Base-by-base conservation (phyloP, 805 yeast species). In the Spathaspora gorwiae region DNA sequence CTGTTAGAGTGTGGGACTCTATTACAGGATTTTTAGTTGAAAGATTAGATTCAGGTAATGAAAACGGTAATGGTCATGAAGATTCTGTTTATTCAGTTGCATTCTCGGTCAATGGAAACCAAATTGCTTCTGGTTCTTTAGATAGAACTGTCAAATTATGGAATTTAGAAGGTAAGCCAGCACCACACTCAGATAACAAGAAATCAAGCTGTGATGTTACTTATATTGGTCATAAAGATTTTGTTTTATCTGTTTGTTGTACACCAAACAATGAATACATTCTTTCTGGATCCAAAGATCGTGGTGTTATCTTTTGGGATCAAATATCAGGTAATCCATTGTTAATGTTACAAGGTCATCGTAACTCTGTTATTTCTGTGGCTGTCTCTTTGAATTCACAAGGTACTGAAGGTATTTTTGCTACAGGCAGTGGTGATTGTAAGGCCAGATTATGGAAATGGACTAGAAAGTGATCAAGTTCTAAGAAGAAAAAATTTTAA, bases 241-340 rank as follows among this genome's bases (percentile, higher is more conserved):
- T 90, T 65, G 98, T 92, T 19, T 76, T 94, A 50, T 83, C 94
- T 39, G 97, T 92, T 26, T 92, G 97, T 57, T 83, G 95, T 27
- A 89, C 97, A 2, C 96, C 96, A 39, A 92, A 89, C 65, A 87
- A 87, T 57, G 85, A 88, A 63, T 92, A 88, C 73, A 86, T 92
- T 46, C 75, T 92, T 46, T 87, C 96, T 1, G 98, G 98, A 44
- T 89, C 97, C 30, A 92, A 92, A 66, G 99, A 92, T 72, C 84
- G 97, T 58, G 97, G 97, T 44, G 97, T 92, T 45, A 86, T 90
- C 51, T 86, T 92, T 73, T 92, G 99, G 99, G 97, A 92, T 64
- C 90, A 90, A 56, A 73, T 76, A 39, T 80, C 90, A 11, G 97
- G 97, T 51, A 90, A 88, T 66, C 95, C 96, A 44, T 81, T 89